These are phyloP conservation scores for Penicillium brasilianum DNA, from an alignment of 2,329 filamentous ascomycete genomes.

Conservation along the genomic window DNA sequence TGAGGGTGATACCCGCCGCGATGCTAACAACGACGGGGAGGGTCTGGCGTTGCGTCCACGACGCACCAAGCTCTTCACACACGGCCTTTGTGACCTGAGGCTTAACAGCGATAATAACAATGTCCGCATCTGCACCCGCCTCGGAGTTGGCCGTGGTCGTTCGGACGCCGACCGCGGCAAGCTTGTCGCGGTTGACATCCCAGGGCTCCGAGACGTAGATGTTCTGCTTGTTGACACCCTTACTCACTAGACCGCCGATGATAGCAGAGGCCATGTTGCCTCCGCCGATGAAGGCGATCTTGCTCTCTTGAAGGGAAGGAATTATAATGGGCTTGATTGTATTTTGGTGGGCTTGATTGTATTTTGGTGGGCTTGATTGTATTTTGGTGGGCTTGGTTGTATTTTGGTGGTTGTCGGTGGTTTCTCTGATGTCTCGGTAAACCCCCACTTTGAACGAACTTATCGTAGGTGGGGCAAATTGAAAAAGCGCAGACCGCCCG, in stretches of 20 bases:
- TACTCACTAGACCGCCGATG: constrained; percentile 38
- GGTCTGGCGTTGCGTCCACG: constrained; percentile 31
- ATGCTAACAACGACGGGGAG: constrained; percentile 42
- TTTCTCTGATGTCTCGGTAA: constrained; percentile 3
- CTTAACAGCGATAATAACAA: constrained; percentile 43
- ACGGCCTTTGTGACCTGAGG: constrained; percentile 41
- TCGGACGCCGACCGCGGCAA: constrained; percentile 36
- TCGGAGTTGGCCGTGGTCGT: constrained; percentile 39
- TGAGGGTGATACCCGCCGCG: constrained; percentile 41
- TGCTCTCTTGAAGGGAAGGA: constrained; percentile 40
- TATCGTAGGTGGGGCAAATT: constrained; percentile 20
- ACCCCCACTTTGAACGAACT: constrained; percentile 17
- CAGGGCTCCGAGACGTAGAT: constrained; percentile 44
- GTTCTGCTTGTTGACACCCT: constrained; percentile 37
- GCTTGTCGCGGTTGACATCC: constrained; percentile 43
- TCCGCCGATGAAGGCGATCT: constrained; percentile 44
- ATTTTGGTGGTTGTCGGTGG: constrained; percentile 5
- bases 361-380: background rate
- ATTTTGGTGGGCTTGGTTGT: background rate
- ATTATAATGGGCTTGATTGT: constrained; percentile 18
- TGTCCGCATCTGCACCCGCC: constrained; percentile 35
- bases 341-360: background rate
- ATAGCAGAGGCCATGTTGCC: constrained; percentile 47
- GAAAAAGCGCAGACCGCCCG: constrained; percentile 3
- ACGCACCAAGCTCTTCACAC: constrained; percentile 38